A percentile compares a stretch with the other conserved stretches of the same genome.
These are phyloP conservation scores for Saussurea involucrata DNA, from an alignment of 129 eudicot species.

Conservation along the genomic window DNA sequence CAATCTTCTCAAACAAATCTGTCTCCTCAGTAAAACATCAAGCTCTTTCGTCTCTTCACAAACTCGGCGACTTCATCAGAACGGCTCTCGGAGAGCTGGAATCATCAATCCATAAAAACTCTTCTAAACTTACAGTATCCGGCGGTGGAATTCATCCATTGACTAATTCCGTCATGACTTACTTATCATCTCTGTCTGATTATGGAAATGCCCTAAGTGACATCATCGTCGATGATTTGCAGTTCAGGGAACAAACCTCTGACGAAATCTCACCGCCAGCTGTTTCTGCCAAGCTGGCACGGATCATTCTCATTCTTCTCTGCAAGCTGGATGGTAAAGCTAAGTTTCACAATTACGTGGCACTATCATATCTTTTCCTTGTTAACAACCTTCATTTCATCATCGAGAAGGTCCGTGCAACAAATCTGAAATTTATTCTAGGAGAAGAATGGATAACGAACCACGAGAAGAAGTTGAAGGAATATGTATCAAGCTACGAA, in stretches of 20 bases:
- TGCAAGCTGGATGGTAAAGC: slow-evolving; percentile 61
- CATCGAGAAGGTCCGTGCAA: slow-evolving; percentile 43
- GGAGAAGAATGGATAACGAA: slow-evolving; percentile 63
- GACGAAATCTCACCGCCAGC: slow-evolving; percentile 34
- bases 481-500: slow-evolving; percentile 48
- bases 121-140: slow-evolving; percentile 32
- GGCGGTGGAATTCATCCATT: slow-evolving; percentile 51
- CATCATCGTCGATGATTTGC: slow-evolving; percentile 31
- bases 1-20: slow-evolving; percentile 46
- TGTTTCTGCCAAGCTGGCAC: slow-evolving; percentile 33
- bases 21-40: slow-evolving; percentile 31
- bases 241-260: slow-evolving; percentile 24
- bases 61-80: slow-evolving; percentile 37
- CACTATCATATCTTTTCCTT: slow-evolving; percentile 49
- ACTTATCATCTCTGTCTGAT: slow-evolving; percentile 37
- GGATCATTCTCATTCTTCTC: slow-evolving; percentile 51
- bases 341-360: slow-evolving; percentile 37
- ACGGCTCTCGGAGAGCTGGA: slow-evolving; percentile 34
- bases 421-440: slow-evolving; percentile 51
- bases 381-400: slow-evolving; percentile 65
- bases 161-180: slow-evolving; percentile 33
- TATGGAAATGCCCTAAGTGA: slow-evolving; percentile 33
- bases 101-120: slow-evolving; percentile 35
- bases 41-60: slow-evolving; percentile 37
- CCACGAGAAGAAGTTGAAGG: slow-evolving; percentile 45